These are phyloP conservation scores for Ceratocystis eucalypticola DNA, from an alignment of 2,329 filamentous ascomycete species.

Conservation along the genomic window DNA sequence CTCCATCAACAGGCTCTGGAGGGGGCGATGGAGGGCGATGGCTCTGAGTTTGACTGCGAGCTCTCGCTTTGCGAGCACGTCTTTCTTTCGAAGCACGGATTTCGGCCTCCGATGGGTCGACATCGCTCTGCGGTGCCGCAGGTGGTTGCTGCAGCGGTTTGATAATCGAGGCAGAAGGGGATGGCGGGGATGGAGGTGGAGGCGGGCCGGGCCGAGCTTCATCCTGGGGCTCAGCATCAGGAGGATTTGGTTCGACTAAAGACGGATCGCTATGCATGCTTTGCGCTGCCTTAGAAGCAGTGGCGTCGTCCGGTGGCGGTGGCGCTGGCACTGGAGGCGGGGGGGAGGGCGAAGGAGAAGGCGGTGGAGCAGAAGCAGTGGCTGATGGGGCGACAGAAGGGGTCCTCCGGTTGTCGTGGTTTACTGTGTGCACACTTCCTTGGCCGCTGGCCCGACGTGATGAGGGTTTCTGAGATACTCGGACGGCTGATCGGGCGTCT, in stretches of 20 bases:
- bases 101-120: conserved; percentile 15
- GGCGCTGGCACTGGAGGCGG: neutral
- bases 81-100: conserved; percentile 15
- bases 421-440: conserved; percentile 7
- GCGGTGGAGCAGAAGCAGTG: neutral
- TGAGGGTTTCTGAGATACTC: conserved; percentile 4
- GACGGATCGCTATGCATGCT: neutral
- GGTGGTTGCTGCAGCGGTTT: neutral
- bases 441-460: conserved; percentile 11
- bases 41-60: conserved; percentile 13
- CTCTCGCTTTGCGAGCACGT: conserved; percentile 15
- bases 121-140: neutral
- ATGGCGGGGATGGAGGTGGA: conserved; percentile 11
- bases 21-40: conserved; percentile 15
- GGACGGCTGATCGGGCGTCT: conserved; percentile 16
- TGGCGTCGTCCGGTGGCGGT: neutral
- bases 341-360: neutral
- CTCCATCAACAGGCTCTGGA: conserved; percentile 14
- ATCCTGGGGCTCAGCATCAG: neutral
- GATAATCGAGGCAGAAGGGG: conserved; percentile 2
- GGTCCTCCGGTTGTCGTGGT: neutral
- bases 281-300: neutral
- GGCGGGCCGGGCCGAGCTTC: conserved; percentile 8
- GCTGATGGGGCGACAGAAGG: neutral
- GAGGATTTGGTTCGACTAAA: neutral